phyloP scores from a whole-genome alignment of 257 asterid genomes.

The Leptodermis oblonga region DNA sequence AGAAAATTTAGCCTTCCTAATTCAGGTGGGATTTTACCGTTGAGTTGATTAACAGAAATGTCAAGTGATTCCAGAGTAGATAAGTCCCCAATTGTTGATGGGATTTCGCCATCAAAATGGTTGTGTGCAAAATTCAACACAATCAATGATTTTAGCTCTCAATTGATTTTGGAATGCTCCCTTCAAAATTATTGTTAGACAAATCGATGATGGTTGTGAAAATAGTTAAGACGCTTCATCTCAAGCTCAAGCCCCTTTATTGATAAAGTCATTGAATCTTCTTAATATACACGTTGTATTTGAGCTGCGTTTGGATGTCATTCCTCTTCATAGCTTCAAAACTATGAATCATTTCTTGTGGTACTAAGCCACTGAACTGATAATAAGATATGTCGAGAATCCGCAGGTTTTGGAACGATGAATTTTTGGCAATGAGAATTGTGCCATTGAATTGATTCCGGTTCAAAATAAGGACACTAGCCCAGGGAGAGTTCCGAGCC shows the following conservation, averaged over 20 bases:
- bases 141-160: no score
- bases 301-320: no score
- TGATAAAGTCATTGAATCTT: background rate
- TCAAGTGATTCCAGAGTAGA: no score
- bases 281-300: background rate
- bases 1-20: no score
- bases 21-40: no score
- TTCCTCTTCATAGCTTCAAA: slow-evolving; percentile 21
- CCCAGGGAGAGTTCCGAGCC: slow-evolving; percentile 4
- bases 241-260: slow-evolving; percentile 4
- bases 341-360: background rate
- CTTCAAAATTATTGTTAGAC: no score
- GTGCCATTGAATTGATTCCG: slow-evolving; percentile 1
- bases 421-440: background rate
- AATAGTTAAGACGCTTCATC: background rate
- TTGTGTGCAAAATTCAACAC: slow-evolving; percentile 15
- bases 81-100: background rate
- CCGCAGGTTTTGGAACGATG: no score
- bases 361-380: no score
- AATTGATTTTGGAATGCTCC: no score
- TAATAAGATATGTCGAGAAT: no score
- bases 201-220: no score
- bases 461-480: slow-evolving; percentile 2
- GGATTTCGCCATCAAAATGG: slow-evolving; percentile 5
- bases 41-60: no score